phyloP scores from a whole-genome alignment of 768 basidiomycete genomes.

The Suillus americanus region DNA sequence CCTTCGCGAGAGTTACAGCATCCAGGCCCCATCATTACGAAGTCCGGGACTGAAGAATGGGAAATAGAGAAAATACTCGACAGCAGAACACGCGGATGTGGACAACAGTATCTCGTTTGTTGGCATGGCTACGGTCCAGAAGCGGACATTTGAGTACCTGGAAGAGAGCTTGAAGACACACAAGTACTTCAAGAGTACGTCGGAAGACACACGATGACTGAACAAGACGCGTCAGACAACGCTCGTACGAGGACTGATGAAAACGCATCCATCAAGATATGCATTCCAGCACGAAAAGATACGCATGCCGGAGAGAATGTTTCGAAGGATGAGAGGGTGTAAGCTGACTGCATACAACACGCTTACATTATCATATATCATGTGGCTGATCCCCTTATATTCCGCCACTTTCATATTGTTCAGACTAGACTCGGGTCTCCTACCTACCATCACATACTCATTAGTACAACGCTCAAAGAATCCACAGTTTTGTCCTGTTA shows the following conservation, averaged over 20 bases:
- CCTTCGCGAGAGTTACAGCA: constrained; percentile 1
- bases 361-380: background rate
- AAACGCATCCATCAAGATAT: too few species aligned
- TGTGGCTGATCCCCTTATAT: background rate
- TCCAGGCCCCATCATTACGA: constrained; percentile 10
- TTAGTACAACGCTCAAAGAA: background rate
- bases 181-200: too few species aligned
- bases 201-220: too few species aligned
- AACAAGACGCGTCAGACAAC: too few species aligned
- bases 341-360: background rate
- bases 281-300: too few species aligned
- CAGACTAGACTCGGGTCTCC: background rate
- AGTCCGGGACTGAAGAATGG: constrained; percentile 13
- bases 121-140: constrained; percentile 33
- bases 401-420: background rate
- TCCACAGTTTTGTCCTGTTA: background rate
- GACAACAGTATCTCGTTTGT: constrained; percentile 16
- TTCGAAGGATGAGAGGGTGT: background rate
- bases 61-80: constrained; percentile 15
- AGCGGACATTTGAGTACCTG: constrained; percentile 25
- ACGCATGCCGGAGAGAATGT: too few species aligned
- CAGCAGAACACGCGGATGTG: background rate
- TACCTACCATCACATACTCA: background rate
- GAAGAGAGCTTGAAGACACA: too few species aligned
- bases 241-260: too few species aligned